phyloP scores from a whole-genome alignment of 2,329 filamentous ascomycete species.

The Phyllosticta citribraziliensis region DNA sequence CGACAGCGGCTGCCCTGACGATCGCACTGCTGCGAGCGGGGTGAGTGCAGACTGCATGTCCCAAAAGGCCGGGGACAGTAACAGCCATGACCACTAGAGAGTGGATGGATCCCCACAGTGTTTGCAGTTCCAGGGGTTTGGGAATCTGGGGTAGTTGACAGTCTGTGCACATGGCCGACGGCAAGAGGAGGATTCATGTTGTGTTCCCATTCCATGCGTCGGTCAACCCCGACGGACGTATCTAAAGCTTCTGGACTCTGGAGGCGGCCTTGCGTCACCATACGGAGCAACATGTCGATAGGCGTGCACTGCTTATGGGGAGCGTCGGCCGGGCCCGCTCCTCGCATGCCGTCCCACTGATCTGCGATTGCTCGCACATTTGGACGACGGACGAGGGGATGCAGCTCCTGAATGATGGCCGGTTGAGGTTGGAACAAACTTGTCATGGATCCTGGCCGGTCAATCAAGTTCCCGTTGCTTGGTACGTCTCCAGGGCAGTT shows the following conservation, averaged over 20 bases:
- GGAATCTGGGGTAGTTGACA: background rate
- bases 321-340: background rate
- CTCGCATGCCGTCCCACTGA: background rate
- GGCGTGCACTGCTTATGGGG: background rate
- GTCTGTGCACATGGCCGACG: background rate
- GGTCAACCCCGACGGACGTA: background rate
- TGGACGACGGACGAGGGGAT: background rate
- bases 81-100: background rate
- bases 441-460: background rate
- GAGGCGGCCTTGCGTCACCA: background rate
- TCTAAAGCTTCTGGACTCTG: background rate
- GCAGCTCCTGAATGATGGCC: background rate
- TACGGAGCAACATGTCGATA: background rate
- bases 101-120: background rate
- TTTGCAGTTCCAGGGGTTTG: background rate
- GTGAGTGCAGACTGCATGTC: background rate
- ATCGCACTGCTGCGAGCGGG: background rate
- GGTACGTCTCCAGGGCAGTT: background rate
- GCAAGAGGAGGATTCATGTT: background rate
- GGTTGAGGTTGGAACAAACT: background rate
- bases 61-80: background rate
- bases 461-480: background rate
- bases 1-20: background rate
- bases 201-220: background rate
- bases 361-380: background rate